Conservation (phyloP, 2,329 filamentous ascomycete genomes). For the Blastomyces percursus region DNA sequence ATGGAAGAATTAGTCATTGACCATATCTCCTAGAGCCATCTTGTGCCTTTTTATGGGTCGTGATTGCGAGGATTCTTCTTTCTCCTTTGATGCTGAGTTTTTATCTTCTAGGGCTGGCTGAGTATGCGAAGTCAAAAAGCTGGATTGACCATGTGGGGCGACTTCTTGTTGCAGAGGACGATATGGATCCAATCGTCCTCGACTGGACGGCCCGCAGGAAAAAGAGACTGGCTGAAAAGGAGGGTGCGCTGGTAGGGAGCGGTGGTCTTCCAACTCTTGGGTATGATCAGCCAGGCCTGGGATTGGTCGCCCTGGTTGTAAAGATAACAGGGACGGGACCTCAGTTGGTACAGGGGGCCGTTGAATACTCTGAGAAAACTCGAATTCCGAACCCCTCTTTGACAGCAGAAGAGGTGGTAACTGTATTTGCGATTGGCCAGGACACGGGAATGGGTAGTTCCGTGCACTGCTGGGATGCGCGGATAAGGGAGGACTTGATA, state of each 20-base stretch:
- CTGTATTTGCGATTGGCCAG: conserved; percentile 4
- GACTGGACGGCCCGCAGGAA: neutral
- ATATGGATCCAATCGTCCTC: neutral
- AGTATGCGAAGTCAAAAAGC: conserved; percentile 3
- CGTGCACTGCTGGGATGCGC: neutral
- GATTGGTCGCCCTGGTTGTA: neutral
- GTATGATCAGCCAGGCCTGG: neutral
- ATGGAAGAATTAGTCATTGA: conserved; percentile 10
- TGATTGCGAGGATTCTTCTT: neutral
- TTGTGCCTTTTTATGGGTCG: conserved; percentile 12
- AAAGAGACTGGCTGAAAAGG: conserved; percentile 1
- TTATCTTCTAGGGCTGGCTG: conserved; percentile 1
- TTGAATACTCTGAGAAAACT: conserved; percentile 2
- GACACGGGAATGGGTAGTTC: neutral
- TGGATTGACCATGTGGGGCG: neutral
- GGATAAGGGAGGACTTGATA: conserved; percentile 1
- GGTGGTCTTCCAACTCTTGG: neutral
- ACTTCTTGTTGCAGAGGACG: conserved; percentile 1
- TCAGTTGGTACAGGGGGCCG: neutral
- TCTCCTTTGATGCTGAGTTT: neutral
- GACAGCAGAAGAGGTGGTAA: conserved; percentile 10
- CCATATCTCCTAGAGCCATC: conserved; percentile 16
- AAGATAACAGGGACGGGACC: neutral
- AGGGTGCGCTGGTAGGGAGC: neutral
- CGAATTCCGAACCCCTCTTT: conserved; percentile 3